Conservation (phyloP, 345 rosid genomes). For the Aquilaria sinensis region DNA sequence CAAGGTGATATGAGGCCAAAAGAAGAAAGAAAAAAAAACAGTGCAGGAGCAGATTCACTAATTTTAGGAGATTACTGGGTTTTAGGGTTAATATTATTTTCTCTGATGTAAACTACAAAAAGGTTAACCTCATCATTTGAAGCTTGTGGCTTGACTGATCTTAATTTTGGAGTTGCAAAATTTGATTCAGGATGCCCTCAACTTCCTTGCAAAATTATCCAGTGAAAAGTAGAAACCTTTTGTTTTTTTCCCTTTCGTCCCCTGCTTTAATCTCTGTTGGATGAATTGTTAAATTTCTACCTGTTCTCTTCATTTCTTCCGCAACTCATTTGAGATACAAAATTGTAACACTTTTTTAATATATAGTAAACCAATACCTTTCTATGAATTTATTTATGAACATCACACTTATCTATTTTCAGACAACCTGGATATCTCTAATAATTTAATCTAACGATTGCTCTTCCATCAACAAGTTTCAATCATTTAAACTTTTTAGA, state of each 20-base stretch:
- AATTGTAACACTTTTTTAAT: too few species aligned
- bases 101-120: constrained; percentile 18
- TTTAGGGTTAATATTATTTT: constrained; percentile 16
- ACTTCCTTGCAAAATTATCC: constrained; percentile 9
- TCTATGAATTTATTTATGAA: too few species aligned
- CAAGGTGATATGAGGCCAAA: constrained; percentile 31
- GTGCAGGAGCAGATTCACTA: constrained; percentile 11
- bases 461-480: too few species aligned
- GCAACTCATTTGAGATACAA: too few species aligned
- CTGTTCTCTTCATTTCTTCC: too few species aligned
- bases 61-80: constrained; percentile 20
- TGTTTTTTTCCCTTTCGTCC: neutral
- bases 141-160: neutral
- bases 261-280: constrained; percentile 2
- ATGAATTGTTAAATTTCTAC: neutral
- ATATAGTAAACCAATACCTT: too few species aligned
- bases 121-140: constrained; percentile 17
- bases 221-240: constrained; percentile 1
- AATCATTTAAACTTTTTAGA: too few species aligned
- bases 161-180: constrained; percentile 3
- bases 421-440: too few species aligned
- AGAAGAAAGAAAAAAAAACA: neutral
- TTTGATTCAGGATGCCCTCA: constrained; percentile 5
- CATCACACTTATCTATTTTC: too few species aligned
- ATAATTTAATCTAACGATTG: too few species aligned